Conservation (phyloP, 495 filamentous ascomycete genomes). For the Podospora bellae-mahoneyi region DNA sequence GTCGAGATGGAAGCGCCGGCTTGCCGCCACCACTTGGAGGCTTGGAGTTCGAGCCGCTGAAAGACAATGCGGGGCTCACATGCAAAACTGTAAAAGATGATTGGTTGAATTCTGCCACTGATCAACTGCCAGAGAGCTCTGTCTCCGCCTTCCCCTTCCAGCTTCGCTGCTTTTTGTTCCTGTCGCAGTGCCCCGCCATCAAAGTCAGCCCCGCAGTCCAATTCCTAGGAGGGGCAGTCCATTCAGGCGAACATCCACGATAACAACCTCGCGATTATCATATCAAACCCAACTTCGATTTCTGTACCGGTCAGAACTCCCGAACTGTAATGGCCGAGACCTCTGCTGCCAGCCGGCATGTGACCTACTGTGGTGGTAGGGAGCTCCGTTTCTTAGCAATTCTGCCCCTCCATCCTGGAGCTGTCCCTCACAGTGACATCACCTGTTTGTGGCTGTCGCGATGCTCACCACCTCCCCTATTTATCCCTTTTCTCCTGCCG, state of each 20-base stretch:
- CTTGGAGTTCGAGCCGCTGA: background rate
- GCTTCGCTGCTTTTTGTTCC: background rate
- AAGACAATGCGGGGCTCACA: background rate
- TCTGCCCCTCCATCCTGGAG: constrained; percentile 2
- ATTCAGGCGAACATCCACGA: constrained; percentile 11
- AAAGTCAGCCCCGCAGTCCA: constrained; percentile 20
- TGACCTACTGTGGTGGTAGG: constrained; percentile 38
- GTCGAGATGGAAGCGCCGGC: background rate
- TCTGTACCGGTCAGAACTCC: background rate
- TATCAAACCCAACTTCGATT: constrained; percentile 7
- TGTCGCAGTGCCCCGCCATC: constrained; percentile 24
- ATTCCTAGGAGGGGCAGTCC: constrained; percentile 22
- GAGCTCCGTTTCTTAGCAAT: background rate
- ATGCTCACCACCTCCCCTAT: constrained; percentile 12
- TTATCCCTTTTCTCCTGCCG: constrained; percentile 14
- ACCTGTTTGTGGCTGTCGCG: background rate
- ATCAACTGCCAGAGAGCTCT: background rate
- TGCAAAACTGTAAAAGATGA: background rate
- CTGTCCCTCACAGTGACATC: constrained; percentile 20
- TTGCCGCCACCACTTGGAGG: background rate
- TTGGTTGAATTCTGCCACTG: background rate
- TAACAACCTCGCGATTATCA: constrained; percentile 5
- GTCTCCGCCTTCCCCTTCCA: constrained; percentile 8
- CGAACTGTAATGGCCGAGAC: constrained; percentile 29
- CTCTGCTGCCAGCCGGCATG: constrained; percentile 24